phyloP scores from a whole-genome alignment of 2,329 filamentous ascomycete genomes.

The Aspergillus thermomutatus region DNA sequence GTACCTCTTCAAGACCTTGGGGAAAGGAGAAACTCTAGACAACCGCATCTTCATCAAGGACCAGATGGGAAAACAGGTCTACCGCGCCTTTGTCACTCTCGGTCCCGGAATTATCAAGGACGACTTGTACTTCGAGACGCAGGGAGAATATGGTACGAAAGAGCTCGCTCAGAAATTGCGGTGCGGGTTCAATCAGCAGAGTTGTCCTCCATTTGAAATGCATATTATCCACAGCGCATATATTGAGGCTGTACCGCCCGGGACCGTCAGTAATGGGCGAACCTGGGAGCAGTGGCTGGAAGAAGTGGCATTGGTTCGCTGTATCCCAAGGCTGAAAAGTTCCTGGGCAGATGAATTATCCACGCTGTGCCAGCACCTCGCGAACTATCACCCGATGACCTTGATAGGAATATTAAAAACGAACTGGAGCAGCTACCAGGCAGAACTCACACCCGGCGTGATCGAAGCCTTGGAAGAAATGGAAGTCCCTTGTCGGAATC shows the following conservation, averaged over 20 bases:
- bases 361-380: not conserved
- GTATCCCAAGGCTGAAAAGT: conserved; percentile 3
- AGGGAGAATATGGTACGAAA: conserved; percentile 1
- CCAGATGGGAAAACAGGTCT: not conserved
- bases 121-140: conserved; percentile 2
- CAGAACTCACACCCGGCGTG: not conserved
- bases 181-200: not conserved
- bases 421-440: not conserved
- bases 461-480: not conserved
- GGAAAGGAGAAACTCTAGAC: not conserved
- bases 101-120: not conserved
- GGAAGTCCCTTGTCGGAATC: no score
- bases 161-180: not conserved
- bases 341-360: not conserved
- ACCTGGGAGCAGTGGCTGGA: conserved; percentile 7
- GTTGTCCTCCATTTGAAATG: not conserved
- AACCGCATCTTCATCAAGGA: conserved; percentile 7
- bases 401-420: conserved; percentile 1
- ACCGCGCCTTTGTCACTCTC: not conserved
- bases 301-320: not conserved
- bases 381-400: not conserved
- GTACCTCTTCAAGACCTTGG: not conserved
- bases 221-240: conserved; percentile 4
- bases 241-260: not conserved
- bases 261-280: not conserved